Percentiles rank a stretch among this genome's conserved stretches.
Conservation (phyloP, 176 grass and related monocot species). For the Coix lacrymajobi region DNA sequence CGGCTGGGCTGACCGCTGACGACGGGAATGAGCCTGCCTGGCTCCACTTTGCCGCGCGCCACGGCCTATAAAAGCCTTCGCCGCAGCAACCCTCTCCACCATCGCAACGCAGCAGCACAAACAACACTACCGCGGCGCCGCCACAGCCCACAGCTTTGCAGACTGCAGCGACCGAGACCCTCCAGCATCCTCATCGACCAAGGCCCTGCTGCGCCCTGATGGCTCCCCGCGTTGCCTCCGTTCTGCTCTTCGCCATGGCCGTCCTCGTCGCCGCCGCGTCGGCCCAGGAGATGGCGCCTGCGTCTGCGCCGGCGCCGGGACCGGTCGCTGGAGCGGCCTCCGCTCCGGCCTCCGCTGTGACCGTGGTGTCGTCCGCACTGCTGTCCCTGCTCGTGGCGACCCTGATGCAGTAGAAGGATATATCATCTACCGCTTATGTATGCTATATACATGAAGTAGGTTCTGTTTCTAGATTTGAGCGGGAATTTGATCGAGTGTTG, state of each 20-base stretch:
- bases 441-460: background rate
- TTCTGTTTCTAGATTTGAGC: background rate
- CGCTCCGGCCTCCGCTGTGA: background rate
- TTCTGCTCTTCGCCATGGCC: constrained; percentile 1
- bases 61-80: background rate
- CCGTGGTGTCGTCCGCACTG: constrained; percentile 5
- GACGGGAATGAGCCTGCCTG: background rate
- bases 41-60: background rate
- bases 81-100: background rate
- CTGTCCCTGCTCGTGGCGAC: background rate
- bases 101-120: background rate
- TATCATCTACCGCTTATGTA: background rate
- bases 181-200: background rate
- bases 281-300: constrained; percentile 21
- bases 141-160: background rate
- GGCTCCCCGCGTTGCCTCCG: constrained; percentile 22
- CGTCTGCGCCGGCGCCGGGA: constrained; percentile 15
- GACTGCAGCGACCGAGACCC: background rate
- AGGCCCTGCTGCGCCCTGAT: background rate
- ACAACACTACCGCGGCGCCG: background rate
- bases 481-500: background rate
- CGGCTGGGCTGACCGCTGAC: background rate
- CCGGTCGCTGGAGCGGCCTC: constrained; percentile 6
- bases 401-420: constrained; percentile 13
- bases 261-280: background rate